A percentile compares a stretch with the other conserved stretches of the same genome.
Conservation (phyloP, 257 asterid species). For the Nicotiana attenuata region DNA sequence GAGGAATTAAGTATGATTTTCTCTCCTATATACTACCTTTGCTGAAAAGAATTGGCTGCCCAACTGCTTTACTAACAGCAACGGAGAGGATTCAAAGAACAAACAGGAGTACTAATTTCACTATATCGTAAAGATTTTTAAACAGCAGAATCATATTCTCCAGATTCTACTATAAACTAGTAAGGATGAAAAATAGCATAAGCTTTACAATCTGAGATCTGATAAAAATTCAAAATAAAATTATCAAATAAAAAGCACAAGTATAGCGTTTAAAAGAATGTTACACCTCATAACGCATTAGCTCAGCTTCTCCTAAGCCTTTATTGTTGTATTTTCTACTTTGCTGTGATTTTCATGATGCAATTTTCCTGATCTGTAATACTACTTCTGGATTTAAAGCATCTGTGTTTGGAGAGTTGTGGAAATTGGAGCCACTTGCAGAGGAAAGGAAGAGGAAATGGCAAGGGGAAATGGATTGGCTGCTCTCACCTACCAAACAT, state of each 20-base stretch:
- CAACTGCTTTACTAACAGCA: too few relatives aligned
- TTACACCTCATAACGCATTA: not conserved
- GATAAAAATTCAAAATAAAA: not conserved
- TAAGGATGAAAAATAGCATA: not conserved
- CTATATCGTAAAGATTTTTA: too few relatives aligned
- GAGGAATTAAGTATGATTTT: too few relatives aligned
- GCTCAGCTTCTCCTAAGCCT: not conserved
- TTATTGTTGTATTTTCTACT: not conserved
- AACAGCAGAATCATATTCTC: too few relatives aligned
- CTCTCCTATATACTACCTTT: too few relatives aligned
- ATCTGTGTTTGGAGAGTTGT: conserved; percentile 88
- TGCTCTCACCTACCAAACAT: conserved; percentile 81
- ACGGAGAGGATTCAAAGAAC: too few relatives aligned
- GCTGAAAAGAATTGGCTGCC: too few relatives aligned
- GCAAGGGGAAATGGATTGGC: conserved; percentile 84
- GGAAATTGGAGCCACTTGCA: conserved; percentile 91
- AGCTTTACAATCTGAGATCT: not conserved
- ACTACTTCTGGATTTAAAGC: conserved; percentile 36
- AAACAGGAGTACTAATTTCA: too few relatives aligned
- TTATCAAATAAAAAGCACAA: not conserved
- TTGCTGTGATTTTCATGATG: not conserved
- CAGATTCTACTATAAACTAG: too few relatives aligned
- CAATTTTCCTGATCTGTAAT: not conserved
- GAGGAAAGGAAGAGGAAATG: conserved; percentile 72
- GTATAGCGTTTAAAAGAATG: not conserved